These are phyloP conservation scores for Vicia villosa DNA, from an alignment of 306 rosid genomes.

Conservation along the genomic window DNA sequence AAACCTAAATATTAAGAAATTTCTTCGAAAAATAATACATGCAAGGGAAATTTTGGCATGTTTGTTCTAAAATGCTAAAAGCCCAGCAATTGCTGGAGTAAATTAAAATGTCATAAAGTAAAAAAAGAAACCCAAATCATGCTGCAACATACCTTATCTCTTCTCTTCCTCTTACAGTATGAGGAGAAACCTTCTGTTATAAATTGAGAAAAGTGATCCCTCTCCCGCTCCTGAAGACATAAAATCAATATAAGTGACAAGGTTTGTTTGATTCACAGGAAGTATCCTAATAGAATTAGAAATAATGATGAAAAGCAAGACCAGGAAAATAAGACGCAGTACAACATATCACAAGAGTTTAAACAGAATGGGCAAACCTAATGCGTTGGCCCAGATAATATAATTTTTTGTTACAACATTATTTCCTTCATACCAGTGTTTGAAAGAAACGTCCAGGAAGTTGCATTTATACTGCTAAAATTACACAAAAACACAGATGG, in stretches of 20 bases:
- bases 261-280: neutral
- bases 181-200: conserved; percentile 91
- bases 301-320: neutral
- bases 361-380: neutral
- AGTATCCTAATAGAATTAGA: neutral
- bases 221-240: conserved; percentile 74
- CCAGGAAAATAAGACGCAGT: neutral
- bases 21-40: conserved; percentile 9
- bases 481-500: conserved; percentile 15
- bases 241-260: neutral
- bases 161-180: conserved; percentile 97
- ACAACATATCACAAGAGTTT: neutral
- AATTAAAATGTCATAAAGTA: neutral
- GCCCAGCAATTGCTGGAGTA: neutral
- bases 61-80: conserved; percentile 4
- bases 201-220: conserved; percentile 92
- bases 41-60: neutral
- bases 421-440: neutral
- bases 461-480: conserved; percentile 11
- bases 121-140: conserved; percentile 23
- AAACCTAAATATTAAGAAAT: neutral
- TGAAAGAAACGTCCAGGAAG: conserved; percentile 20
- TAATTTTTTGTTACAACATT: neutral
- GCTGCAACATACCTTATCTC: conserved; percentile 76
- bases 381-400: neutral